Evolutionary conservation across 2,329 filamentous ascomycete species (phyloP).

Genomic region (Thielaviopsis musarum): DNA sequence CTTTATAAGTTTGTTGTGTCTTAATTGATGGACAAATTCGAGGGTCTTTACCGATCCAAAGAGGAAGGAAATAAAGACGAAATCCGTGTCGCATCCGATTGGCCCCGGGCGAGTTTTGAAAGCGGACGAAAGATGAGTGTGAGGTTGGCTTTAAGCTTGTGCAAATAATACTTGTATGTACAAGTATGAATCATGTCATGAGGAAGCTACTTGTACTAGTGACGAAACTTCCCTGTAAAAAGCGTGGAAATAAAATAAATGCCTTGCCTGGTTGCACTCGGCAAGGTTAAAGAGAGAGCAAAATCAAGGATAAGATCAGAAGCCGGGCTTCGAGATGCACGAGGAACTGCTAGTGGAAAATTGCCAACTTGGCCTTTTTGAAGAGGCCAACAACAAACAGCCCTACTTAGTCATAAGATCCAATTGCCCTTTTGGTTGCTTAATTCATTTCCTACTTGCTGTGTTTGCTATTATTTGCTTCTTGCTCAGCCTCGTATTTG

Average conservation of each 20-base stretch:
- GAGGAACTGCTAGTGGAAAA: neutral
- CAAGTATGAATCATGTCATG: no score
- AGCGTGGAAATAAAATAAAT: no score
- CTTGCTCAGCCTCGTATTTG: neutral
- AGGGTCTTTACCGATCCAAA: no score
- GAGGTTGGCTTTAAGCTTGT: no score
- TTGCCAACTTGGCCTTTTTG: neutral
- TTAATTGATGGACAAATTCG: neutral
- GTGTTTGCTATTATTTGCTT: neutral
- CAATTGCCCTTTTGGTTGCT: neutral
- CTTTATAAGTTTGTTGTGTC: neutral
- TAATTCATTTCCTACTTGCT: neutral
- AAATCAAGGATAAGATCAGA: no score
- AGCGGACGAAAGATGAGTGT: no score
- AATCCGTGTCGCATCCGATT: no score
- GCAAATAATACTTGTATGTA: no score
- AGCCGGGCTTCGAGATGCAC: neutral
- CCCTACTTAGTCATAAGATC: neutral
- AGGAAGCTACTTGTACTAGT: neutral
- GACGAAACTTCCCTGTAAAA: neutral
- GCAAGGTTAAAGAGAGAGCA: neutral
- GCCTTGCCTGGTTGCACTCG: neutral
- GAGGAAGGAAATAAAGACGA: no score
- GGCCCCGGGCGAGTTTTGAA: no score
- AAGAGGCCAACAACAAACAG: neutral